phyloP scores from a whole-genome alignment of 176 grass and related monocot species.

The Guadua angustifolia region DNA sequence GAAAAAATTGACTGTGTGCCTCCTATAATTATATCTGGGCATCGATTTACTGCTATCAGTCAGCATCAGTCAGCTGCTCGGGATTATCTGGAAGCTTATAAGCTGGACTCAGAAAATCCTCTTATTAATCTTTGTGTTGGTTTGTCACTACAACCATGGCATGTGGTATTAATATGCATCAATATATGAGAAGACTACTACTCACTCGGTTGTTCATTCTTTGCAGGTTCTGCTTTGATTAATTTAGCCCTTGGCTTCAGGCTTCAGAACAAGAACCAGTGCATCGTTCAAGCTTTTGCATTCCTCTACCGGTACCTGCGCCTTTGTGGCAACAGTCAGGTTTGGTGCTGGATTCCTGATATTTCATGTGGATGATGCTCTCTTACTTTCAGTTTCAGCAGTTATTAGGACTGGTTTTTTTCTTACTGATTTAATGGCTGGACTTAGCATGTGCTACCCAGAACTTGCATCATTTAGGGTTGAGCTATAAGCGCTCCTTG shows the following conservation, averaged over 20 bases:
- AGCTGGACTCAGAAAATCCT: conserved; percentile 80
- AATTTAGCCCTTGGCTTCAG: conserved; percentile 91
- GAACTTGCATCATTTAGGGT: not conserved
- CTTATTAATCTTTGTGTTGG: conserved; percentile 90
- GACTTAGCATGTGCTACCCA: not conserved
- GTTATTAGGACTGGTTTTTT: not conserved
- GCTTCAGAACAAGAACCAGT: conserved; percentile 92
- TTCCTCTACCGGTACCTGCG: conserved; percentile 76
- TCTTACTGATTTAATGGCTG: not conserved
- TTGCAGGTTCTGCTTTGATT: conserved; percentile 82
- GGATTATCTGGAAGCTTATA: conserved; percentile 94
- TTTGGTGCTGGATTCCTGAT: conserved; percentile 32
- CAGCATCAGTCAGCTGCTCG: conserved; percentile 83
- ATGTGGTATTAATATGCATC: not conserved
- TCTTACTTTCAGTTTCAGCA: not conserved
- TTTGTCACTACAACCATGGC: conserved; percentile 28
- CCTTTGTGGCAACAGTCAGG: conserved; percentile 76
- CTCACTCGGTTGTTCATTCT: conserved; percentile 31
- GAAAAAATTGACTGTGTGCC: conserved; percentile 64
- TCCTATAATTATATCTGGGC: conserved; percentile 74
- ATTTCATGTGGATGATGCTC: not conserved
- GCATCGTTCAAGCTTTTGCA: conserved; percentile 85
- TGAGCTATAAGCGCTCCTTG: not conserved
- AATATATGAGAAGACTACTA: conserved; percentile 9
- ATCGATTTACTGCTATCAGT: conserved; percentile 83